Evolutionary conservation across 805 yeast species (phyloP).

Genomic region (Jamesozyma rosinii): DNA sequence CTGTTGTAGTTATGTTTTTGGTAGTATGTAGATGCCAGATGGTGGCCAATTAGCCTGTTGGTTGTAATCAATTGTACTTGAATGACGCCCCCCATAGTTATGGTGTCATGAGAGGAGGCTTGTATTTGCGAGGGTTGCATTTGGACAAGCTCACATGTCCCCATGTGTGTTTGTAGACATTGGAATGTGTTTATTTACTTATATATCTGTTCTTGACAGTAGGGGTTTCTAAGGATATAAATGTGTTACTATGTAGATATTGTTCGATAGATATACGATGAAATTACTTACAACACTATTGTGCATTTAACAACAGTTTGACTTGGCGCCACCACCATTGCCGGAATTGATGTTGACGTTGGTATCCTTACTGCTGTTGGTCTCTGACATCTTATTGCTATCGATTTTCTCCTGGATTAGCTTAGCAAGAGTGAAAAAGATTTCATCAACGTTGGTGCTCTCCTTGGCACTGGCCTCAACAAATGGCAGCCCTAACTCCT

Average conservation of each 20-base stretch:
- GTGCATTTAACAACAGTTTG: slow-evolving; percentile 40
- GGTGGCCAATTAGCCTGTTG: too few relatives aligned
- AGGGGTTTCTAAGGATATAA: not conserved
- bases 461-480: slow-evolving; percentile 95
- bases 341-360: slow-evolving; percentile 34
- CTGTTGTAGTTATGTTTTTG: too few relatives aligned
- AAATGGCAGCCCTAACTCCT: slow-evolving; percentile 80
- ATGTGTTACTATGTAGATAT: too few relatives aligned
- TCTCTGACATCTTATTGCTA: slow-evolving; percentile 43
- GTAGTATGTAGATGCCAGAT: too few relatives aligned
- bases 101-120: too few relatives aligned
- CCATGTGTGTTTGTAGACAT: too few relatives aligned
- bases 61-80: too few relatives aligned
- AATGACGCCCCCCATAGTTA: too few relatives aligned
- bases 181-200: too few relatives aligned
- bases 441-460: slow-evolving; percentile 82
- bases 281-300: not conserved
- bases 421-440: slow-evolving; percentile 82
- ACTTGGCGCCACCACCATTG: slow-evolving; percentile 40
- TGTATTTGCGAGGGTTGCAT: too few relatives aligned
- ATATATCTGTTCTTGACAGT: not conserved
- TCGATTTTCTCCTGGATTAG: slow-evolving; percentile 72
- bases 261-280: slow-evolving; percentile 7
- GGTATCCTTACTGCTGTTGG: slow-evolving; percentile 43
- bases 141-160: too few relatives aligned